Conservation (phyloP, 1,284 basidiomycete genomes). For the Amylostereum chailletii region DNA sequence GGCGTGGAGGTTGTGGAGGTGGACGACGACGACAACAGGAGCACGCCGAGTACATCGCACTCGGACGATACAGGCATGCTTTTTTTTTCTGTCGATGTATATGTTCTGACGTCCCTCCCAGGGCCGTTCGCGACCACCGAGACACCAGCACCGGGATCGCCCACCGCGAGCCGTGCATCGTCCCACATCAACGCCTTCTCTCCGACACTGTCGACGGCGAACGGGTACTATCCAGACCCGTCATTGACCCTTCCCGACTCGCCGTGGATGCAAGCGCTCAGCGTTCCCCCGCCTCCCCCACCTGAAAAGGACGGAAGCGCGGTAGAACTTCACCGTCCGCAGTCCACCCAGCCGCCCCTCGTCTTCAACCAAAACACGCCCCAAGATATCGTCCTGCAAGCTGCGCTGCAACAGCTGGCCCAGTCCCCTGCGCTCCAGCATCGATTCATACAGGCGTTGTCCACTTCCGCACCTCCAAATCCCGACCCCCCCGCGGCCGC, state of each 20-base stretch:
- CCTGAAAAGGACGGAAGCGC: constrained; percentile 5
- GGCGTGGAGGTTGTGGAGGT: constrained; percentile 28
- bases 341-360: constrained; percentile 10
- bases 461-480: constrained; percentile 12
- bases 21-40: constrained; percentile 28
- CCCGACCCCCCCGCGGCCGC: not conserved
- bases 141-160: constrained; percentile 7
- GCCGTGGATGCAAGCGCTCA: too few species aligned
- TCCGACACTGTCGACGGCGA: too few species aligned
- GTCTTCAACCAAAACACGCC: constrained; percentile 18
- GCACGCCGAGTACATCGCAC: constrained; percentile 6
- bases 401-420: constrained; percentile 49
- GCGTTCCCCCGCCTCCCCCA: not conserved
- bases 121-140: constrained; percentile 10
- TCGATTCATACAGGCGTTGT: constrained; percentile 54
- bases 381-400: constrained; percentile 46
- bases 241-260: too few species aligned
- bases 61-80: too few species aligned
- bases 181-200: not conserved
- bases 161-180: constrained; percentile 1
- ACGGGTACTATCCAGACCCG: too few species aligned
- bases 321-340: constrained; percentile 10
- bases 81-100: too few species aligned
- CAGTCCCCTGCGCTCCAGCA: constrained; percentile 64
- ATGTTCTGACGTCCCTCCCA: not conserved